Base-by-base conservation (phyloP, 176 grass and related monocot species). In the Pontederia paniculata region DNA sequence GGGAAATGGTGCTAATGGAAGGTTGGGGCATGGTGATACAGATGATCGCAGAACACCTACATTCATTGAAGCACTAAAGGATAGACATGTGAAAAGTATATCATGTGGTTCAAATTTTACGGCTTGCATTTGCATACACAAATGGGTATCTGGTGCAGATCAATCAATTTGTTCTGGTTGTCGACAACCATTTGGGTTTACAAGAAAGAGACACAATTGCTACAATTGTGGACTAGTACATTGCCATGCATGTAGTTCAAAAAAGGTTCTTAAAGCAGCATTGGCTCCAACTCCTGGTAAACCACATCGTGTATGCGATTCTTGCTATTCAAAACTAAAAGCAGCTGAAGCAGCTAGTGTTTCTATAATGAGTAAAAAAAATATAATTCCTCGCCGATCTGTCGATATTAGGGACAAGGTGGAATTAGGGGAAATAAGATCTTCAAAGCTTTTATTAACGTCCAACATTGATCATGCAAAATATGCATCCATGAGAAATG, bases 61-160 rank as follows among this genome's bases (percentile, higher is more conserved):
- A 63, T 56, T 88, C 17, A 72, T 98, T 14, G 93, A 98, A n/a
- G 77, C 74, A 48, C 52, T 98, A 4, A 88, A 84, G 68, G 93
- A 98, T 57, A 65, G 87, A 3, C 94, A 98, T 64, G 93, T 98
- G 43, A 98, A 84, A 65, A 91, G 68, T 58, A 98, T 98, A 76
- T 90, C 94, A 70, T 98, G 94, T 48, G 94, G 94, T 52, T 89
- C 87, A 48, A 98, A 87, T 53, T 98, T 98, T 51, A 98, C 94
- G 0, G 77, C 94, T 22, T 98, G 94, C 65, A 98, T 98, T 60
- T 98, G 94, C 78, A 98, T 98, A 67, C 94, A 98, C 72, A 98
- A 82, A 69, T 98, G 94, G 94, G 83, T 98, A 18, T 89, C 87
- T 47, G 81, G 83, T 48, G 81, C 78, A 50, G 93, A 98, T 50